Evolutionary conservation across 768 basidiomycete genomes (phyloP), one percentile per base, ranked within the genome.

Genomic region (Mycena amicta): DNA sequence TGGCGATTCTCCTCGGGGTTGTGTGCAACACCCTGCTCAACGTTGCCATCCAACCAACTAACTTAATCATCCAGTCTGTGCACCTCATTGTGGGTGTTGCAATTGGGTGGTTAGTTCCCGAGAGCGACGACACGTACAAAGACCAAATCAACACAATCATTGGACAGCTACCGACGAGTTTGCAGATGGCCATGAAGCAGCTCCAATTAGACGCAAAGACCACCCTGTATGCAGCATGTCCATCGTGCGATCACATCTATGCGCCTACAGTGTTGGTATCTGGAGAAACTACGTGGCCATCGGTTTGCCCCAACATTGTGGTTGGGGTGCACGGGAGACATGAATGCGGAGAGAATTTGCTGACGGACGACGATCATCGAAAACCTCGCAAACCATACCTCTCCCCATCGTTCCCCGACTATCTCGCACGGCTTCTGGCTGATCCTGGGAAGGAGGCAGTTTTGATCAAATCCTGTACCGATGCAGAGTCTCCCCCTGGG

Each of bases 11-110:
- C 23, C 53, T 71, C 15, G 59, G 58, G 8, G 59, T 61, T 2
- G 61, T 67, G 15, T 61, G 61, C 53, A 51, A 60, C 41, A 20
- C 65, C 12, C 25, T 72, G 15, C 59, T 68, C 51, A 60, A 62
- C 0, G 43, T 71, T 18, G 50, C 66, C 13, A 28, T 16, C 1
- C 3, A 12, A 8, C 57, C 45, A 0, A 28, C 57, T 22, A 57
- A 71, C 18, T 63, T 69, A 20, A 57, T 72, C 15, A 39, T 72
- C 5, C 18, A n/a, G 3, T 39, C 60, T 1, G 45, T 72, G 0
- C 60, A 45, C 15, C 26, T 66, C 5, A 45, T 68, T 28, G 45
- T 70, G n/a, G 30, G 41, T 29, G 29, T 23, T 56, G 63, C 31
- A 29, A 52, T 40, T 57, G 60, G 18, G 20, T 20, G 29, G 30